Evolutionary conservation across 257 asterid genomes (phyloP), one percentile per base, ranked within the genome.

Genomic region (Rauvolfia tetraphylla): DNA sequence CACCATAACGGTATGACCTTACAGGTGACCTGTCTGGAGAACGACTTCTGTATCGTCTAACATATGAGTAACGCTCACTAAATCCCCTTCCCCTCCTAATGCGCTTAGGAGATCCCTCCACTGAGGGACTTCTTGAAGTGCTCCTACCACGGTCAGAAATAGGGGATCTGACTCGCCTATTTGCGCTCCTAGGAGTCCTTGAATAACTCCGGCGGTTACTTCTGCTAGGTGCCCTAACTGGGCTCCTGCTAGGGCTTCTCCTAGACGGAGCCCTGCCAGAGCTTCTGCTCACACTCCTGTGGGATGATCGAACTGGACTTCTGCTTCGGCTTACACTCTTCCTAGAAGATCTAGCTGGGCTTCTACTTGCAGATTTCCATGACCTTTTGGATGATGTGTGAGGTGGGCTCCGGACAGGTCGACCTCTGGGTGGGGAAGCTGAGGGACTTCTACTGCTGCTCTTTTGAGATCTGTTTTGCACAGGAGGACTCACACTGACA

Each of bases 11-110:
- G 74, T 89, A 85, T 25, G 96, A 83, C 83, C 99, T 87, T 27
- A 91, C 79, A 49, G 99, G 96, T 44, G 98, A 91, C 42, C 95
- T 91, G 75, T 88, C 93, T 11, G 97, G 97, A 72, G 98, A 89
- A 65, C 96, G 98, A 70, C 99, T 95, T 80, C 97, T 80, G 79
- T 90, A 95, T 63, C 95, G 90, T 29, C 97, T 87, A 1, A 88
- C 98, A 66, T 80, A 95, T 7, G 98, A 86, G 84, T 79, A 95
- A 15, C 93, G 89, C 61, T 95, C 99, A 80, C 98, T 95, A 65
- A 95, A 95, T 22, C 99, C 99, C 84, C 99, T 86, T 31, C 99
- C 99, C 84, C 97, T 88, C 79, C 98, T 87, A 61, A 93, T 84
- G 79, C 97, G 96, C 85, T 88, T 90, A 61, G 99, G 92, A 36